Percentiles rank a stretch among this genome's conserved stretches.
These are phyloP conservation scores for Panicum virgatum DNA, from an alignment of 202 grass and related monocot genomes.

Conservation along the genomic window DNA sequence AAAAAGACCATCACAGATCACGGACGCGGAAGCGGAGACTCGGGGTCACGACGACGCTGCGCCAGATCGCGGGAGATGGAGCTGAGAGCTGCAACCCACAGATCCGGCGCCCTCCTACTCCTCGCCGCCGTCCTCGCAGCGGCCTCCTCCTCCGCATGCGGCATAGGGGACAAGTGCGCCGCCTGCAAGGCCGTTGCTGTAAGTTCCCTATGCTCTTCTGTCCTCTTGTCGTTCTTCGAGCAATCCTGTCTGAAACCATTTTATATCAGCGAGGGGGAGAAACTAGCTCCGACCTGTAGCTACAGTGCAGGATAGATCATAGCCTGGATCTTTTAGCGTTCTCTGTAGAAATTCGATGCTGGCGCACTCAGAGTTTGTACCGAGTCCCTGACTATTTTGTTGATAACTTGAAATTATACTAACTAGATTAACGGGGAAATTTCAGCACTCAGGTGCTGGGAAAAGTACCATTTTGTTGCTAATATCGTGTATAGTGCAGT, in stretches of 20 bases:
- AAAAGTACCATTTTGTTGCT: neutral
- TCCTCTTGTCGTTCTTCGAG: neutral
- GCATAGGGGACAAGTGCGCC: conserved; percentile 81
- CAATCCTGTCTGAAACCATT: neutral
- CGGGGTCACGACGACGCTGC: conserved; percentile 1
- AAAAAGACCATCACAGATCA: conserved; percentile 36
- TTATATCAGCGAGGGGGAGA: neutral
- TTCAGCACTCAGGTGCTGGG: neutral
- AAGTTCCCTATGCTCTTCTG: neutral
- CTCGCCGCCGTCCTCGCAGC: conserved; percentile 19
- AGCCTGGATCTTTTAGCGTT: conserved; percentile 8
- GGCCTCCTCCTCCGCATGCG: conserved; percentile 29
- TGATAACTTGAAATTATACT: neutral
- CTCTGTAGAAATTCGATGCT: neutral
- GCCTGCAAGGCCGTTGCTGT: conserved; percentile 94
- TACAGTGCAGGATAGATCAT: neutral
- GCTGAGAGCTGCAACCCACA: conserved; percentile 32
- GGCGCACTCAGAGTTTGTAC: neutral
- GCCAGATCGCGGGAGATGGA: conserved; percentile 46
- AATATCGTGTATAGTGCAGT: neutral
- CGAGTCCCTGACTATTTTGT: neutral
- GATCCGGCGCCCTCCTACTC: conserved; percentile 45
- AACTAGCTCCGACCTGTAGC: neutral
- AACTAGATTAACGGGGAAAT: neutral
- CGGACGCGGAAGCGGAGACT: conserved; percentile 2